Conservation (phyloP, 345 rosid genomes). For the Isatis tinctoria region DNA sequence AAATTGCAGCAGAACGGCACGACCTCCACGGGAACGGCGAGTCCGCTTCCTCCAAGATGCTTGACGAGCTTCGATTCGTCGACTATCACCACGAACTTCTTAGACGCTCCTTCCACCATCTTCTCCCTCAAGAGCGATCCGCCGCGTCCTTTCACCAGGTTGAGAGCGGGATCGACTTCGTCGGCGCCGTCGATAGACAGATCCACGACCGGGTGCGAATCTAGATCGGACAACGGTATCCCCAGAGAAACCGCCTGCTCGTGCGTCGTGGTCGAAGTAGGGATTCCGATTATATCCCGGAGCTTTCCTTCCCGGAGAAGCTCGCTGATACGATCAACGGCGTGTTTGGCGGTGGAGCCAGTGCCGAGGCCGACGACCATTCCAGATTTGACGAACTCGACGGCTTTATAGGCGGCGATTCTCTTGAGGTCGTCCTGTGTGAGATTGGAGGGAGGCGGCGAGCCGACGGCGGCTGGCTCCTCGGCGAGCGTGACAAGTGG, state of each 20-base stretch:
- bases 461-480: slow-evolving; percentile 17
- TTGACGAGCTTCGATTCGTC: slow-evolving; percentile 65
- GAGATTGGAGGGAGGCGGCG: slow-evolving; percentile 32
- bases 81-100: slow-evolving; percentile 65
- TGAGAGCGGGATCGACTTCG: slow-evolving; percentile 78
- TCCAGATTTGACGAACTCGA: slow-evolving; percentile 86
- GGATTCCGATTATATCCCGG: slow-evolving; percentile 64
- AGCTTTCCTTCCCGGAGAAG: slow-evolving; percentile 71
- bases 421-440: slow-evolving; percentile 80
- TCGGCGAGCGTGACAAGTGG: slow-evolving; percentile 27
- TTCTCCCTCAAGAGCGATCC: slow-evolving; percentile 88
- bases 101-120: slow-evolving; percentile 82
- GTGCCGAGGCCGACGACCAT: slow-evolving; percentile 97
- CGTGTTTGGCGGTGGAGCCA: slow-evolving; percentile 94
- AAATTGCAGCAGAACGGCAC: slow-evolving; percentile 82
- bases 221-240: slow-evolving; percentile 80
- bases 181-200: slow-evolving; percentile 97
- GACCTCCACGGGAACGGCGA: slow-evolving; percentile 81
- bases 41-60: slow-evolving; percentile 64
- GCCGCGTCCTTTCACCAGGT: slow-evolving; percentile 89
- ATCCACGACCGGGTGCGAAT: slow-evolving; percentile 62
- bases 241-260: slow-evolving; percentile 76
- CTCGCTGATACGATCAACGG: slow-evolving; percentile 79
- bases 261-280: slow-evolving; percentile 77
- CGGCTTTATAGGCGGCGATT: slow-evolving; percentile 85